A percentile compares a stretch with the other conserved stretches of the same genome.
phyloP scores from a whole-genome alignment of 805 yeast species.

The Lipomyces japonicus region DNA sequence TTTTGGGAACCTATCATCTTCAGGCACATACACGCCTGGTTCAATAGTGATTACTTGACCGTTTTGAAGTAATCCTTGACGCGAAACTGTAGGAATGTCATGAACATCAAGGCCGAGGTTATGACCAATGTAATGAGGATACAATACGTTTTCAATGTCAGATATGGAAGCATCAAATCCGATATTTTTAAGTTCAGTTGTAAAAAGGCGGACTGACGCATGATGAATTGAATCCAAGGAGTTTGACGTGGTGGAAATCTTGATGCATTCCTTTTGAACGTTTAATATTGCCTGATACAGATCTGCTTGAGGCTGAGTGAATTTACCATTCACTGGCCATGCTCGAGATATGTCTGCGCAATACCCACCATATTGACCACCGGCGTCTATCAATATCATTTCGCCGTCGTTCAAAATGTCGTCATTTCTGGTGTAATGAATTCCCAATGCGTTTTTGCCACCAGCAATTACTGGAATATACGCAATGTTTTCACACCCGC shows the following conservation, averaged over 20 bases:
- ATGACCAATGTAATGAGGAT: constrained; percentile 96
- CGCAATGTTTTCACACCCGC: constrained; percentile 87
- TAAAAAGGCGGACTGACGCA: constrained; percentile 56
- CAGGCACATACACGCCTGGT: constrained; percentile 91
- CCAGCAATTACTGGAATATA: constrained; percentile 96
- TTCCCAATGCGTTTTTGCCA: constrained; percentile 80
- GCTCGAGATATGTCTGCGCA: constrained; percentile 94
- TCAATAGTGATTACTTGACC: constrained; percentile 92
- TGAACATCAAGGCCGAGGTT: constrained; percentile 80
- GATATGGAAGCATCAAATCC: constrained; percentile 50
- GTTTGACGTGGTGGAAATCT: constrained; percentile 53
- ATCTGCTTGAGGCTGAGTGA: constrained; percentile 75
- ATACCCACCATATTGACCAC: constrained; percentile 90
- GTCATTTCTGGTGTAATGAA: constrained; percentile 92
- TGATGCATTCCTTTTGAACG: constrained; percentile 76
- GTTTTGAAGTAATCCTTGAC: constrained; percentile 49
- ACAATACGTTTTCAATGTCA: constrained; percentile 43
- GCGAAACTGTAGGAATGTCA: constrained; percentile 65
- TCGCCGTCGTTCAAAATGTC: constrained; percentile 69
- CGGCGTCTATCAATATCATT: constrained; percentile 89
- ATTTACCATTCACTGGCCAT: constrained; percentile 83
- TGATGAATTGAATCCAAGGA: constrained; percentile 76
- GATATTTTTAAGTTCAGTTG: constrained; percentile 61
- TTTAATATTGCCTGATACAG: constrained; percentile 82
- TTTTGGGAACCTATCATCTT: constrained; percentile 65